These are phyloP conservation scores for Camellia granthamiana DNA, from an alignment of 148 eudicot species.

Conservation along the genomic window DNA sequence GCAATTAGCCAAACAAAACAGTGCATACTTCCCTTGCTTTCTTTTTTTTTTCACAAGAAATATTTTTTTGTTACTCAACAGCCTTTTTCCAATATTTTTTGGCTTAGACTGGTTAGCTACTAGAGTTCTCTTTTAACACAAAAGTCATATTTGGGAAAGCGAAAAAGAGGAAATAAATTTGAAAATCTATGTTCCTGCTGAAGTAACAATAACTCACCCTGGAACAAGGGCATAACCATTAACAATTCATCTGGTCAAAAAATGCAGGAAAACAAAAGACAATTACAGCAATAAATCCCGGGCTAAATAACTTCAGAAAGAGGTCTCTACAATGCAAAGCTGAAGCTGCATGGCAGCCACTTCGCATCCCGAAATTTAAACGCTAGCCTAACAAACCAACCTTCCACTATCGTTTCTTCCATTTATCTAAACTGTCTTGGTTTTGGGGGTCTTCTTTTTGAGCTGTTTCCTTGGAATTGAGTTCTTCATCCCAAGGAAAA, in stretches of 20 bases:
- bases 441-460: slow-evolving; percentile 52
- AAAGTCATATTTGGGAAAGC: neutral
- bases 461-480: slow-evolving; percentile 46
- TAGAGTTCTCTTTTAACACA: neutral
- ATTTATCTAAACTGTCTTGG: slow-evolving; percentile 42
- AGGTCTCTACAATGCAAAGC: neutral
- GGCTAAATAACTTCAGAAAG: neutral
- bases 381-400: neutral
- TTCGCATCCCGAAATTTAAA: neutral
- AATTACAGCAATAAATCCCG: slow-evolving; percentile 8
- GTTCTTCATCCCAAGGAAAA: slow-evolving; percentile 68
- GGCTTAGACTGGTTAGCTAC: neutral
- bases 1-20: too few relatives aligned
- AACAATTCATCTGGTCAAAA: neutral
- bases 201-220: slow-evolving; percentile 1
- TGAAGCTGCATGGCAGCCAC: neutral
- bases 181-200: neutral
- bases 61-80: neutral
- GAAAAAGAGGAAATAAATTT: neutral
- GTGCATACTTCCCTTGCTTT: too few relatives aligned
- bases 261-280: neutral
- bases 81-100: neutral
- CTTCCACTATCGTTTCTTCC: neutral
- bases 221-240: slow-evolving; percentile 5
- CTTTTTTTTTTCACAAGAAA: too few relatives aligned